These are phyloP conservation scores for Candida bentonensis DNA, from an alignment of 805 yeast species.

Conservation along the genomic window DNA sequence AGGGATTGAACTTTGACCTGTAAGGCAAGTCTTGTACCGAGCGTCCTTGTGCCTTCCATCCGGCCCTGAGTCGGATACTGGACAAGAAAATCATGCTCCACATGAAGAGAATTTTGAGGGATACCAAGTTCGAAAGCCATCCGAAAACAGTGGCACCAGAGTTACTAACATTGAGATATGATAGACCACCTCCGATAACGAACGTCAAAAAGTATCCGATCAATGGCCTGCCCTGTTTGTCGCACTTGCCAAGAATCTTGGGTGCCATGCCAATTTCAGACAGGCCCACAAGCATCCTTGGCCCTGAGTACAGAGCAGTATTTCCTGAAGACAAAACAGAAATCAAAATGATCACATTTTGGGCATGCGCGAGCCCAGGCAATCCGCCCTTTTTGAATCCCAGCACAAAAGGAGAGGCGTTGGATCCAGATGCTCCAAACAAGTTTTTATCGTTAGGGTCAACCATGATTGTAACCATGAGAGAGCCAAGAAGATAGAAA, in stretches of 20 bases:
- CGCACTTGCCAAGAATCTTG: slow-evolving; percentile 45
- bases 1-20: slow-evolving; percentile 2
- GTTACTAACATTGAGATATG: slow-evolving; percentile 1
- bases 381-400: slow-evolving; percentile 58
- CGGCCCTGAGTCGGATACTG: slow-evolving; percentile 34
- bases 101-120: slow-evolving; percentile 27
- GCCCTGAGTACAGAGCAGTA: slow-evolving; percentile 63
- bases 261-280: slow-evolving; percentile 69
- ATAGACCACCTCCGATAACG: background rate
- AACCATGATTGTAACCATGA: slow-evolving; percentile 54
- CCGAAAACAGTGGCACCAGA: background rate
- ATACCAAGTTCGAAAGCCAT: background rate
- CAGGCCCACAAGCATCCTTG: slow-evolving; percentile 61
- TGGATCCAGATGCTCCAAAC: slow-evolving; percentile 25
- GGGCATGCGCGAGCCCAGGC: slow-evolving; percentile 48
- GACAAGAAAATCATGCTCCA: slow-evolving; percentile 38
- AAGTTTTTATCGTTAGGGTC: slow-evolving; percentile 40
- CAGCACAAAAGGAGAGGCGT: slow-evolving; percentile 75
- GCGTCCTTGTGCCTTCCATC: slow-evolving; percentile 25
- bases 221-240: slow-evolving; percentile 55
- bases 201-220: background rate
- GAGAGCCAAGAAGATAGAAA: slow-evolving; percentile 45
- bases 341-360: slow-evolving; percentile 59
- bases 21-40: slow-evolving; percentile 6
- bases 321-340: slow-evolving; percentile 71